Percentiles rank a stretch among this genome's conserved stretches.
These are phyloP conservation scores for Macrocybe sp. DNA, from an alignment of 1,284 basidiomycete genomes.

Conservation along the genomic window DNA sequence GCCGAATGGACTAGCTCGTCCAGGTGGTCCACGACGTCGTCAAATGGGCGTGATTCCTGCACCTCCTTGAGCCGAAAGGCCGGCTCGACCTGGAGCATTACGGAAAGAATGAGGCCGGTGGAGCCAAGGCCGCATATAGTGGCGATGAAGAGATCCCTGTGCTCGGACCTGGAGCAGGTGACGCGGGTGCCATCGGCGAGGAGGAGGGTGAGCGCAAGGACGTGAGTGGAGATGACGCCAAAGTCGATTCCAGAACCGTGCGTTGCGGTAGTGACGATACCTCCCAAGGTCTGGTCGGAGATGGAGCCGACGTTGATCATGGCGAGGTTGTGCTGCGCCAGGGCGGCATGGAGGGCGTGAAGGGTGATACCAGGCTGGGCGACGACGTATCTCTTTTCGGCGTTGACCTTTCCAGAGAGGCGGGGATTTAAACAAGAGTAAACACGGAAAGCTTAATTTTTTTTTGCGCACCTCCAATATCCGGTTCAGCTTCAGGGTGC, in stretches of 20 bases:
- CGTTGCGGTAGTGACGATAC: conserved; percentile 91
- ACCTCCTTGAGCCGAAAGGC: conserved; percentile 83
- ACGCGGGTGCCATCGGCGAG: conserved; percentile 68
- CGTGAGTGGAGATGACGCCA: conserved; percentile 82
- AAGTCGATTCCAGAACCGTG: conserved; percentile 87
- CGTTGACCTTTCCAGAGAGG: conserved; percentile 54
- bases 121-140: conserved; percentile 93
- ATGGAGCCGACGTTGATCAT: conserved; percentile 95
- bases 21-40: conserved; percentile 53
- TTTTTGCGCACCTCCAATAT: conserved; percentile 63
- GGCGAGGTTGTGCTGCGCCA: conserved; percentile 72
- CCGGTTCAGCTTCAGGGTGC: conserved; percentile 66
- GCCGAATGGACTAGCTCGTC: conserved; percentile 59
- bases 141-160: conserved; percentile 82
- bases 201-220: conserved; percentile 72
- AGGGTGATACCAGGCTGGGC: conserved; percentile 81
- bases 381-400: conserved; percentile 64
- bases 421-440: conserved; percentile 11
- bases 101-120: conserved; percentile 83
- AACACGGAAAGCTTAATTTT: conserved; percentile 18
- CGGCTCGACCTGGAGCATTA: conserved; percentile 77
- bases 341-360: conserved; percentile 60
- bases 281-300: conserved; percentile 95
- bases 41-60: conserved; percentile 63
- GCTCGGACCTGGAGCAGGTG: conserved; percentile 61